Base-by-base conservation (phyloP, 2,329 filamentous ascomycete species). In the Chalaropsis thielavioides region DNA sequence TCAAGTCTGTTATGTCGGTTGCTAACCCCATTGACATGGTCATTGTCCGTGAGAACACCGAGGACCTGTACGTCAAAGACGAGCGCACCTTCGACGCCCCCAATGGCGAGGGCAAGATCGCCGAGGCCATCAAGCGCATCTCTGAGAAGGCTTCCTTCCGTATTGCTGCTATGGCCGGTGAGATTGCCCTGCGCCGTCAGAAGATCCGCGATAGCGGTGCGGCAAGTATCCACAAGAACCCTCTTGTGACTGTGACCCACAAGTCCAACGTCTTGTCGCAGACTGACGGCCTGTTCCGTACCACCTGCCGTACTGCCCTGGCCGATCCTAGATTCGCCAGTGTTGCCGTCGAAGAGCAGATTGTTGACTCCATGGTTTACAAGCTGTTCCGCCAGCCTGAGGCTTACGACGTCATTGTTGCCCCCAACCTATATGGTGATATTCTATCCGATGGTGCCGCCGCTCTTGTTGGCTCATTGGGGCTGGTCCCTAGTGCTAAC, bases 361-460 rank as follows among this genome's bases (percentile, higher is more conserved):
- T 99, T 71, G 92, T 99, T 68, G 94, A 99, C 78, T 92, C 88
- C 68, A 99, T 99, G 94, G 91, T 97, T 66, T 97, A 97, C 84
- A 97, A 97, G 81, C 88, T 99, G 66, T 97, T 97, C 85, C 90
- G 92, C 68, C 90, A 97, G 77, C 94, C 94, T 54, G 83, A 87
- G 72, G 88, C 87, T 73, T 99, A 97, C 84, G 94, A 99, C 75
- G 92, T 97, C 70, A 95, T 99, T 71, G 94, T 99, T 59, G 94
- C 92, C 8, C 94, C 92, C 63, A 97, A 97, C 78, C 83, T 99
- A 68, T 97, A 99, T 78, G 94, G 94, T 70, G 94, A 99, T 76
- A 94, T 99, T 70, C 81, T 99, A 46, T 96, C 91, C 1, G 94
- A 99, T 75, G 92, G 91, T 69, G 92, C 94, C 62, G 94, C 94